Conservation (phyloP, 176 grass and related monocot genomes). For the Triticum monococcum region DNA sequence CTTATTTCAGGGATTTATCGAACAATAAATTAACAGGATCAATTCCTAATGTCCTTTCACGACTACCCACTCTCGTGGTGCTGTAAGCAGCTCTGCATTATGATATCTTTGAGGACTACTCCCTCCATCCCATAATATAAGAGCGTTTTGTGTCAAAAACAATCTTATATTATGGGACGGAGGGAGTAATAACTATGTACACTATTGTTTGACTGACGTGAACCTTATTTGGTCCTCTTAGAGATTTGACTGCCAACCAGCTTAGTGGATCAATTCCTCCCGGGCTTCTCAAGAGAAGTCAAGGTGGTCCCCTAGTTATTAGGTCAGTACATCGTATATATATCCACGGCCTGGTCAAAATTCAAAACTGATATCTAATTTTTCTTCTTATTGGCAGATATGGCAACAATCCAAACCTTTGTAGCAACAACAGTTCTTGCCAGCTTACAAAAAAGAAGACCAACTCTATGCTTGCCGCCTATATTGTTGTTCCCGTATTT, state of each 20-base stretch:
- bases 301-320: constrained; percentile 15
- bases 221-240: neutral
- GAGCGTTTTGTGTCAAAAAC: no score
- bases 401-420: constrained; percentile 33
- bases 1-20: constrained; percentile 48
- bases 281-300: constrained; percentile 35
- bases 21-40: neutral
- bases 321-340: neutral
- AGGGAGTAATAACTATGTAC: neutral
- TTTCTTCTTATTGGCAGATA: constrained; percentile 14
- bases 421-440: constrained; percentile 27
- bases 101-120: neutral
- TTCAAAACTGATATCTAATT: neutral
- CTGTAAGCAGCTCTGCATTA: constrained; percentile 39
- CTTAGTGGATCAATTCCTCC: constrained; percentile 49
- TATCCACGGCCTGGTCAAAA: no score
- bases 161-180: no score
- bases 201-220: neutral
- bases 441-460: constrained; percentile 21
- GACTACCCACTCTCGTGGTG: constrained; percentile 26
- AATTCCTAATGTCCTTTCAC: constrained; percentile 54
- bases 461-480: constrained; percentile 15
- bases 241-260: constrained; percentile 50
- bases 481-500: constrained; percentile 32
- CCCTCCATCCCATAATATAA: no score